Base-by-base conservation (phyloP, 805 yeast species). In the Metschnikowia colocasiae region DNA sequence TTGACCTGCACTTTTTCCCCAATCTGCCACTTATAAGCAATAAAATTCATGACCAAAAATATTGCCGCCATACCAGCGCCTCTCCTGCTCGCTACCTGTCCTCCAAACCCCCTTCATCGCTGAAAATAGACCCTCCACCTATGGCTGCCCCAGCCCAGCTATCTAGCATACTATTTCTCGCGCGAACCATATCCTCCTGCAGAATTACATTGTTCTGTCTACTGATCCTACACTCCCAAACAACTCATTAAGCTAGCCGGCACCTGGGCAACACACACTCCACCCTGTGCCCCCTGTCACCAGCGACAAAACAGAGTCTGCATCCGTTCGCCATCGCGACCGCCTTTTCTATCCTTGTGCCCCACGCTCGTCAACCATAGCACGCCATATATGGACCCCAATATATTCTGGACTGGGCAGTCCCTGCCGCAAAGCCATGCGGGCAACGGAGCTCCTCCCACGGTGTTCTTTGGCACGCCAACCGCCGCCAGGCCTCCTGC, bases 401-500 rank as follows among this genome's bases (percentile, higher is more conserved):
- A 36, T 15, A 36, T 10, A 20, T 39, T 32, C 50, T 18, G 30
- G 35, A 26, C 43, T 26, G 30, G 34, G 15, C 39, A 42, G 46
- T 15, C 45, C 19, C 22, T 30, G 46, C 27, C 19, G 19, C 42
- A 29, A 39, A 39, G 12, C 19, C 27, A 43, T 4, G 6, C 23
- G 36, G 22, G 10, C 16, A 33, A 13, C 9, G 9, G 9, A 7
- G n/a, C 15, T 10, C 23, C 36, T 33, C 36, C 36, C 10, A 12
- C 23, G 7, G 25, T 33, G 2, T 19, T 19, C 16, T 33, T 33
- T 19, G 36, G 25, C 5, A 12, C 8, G 6, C 15, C 9, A 19
- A 19, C 10, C 5, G 36, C 10, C 22, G 5, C 36, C 23, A 19
- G 43, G 22, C 30, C 43, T 27, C 51, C 54, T 38, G 54, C 53